Percentiles rank a stretch among this genome's conserved stretches.
Evolutionary conservation across 2,329 filamentous ascomycete species (phyloP).

Genomic region (Aspergillus proliferans): DNA sequence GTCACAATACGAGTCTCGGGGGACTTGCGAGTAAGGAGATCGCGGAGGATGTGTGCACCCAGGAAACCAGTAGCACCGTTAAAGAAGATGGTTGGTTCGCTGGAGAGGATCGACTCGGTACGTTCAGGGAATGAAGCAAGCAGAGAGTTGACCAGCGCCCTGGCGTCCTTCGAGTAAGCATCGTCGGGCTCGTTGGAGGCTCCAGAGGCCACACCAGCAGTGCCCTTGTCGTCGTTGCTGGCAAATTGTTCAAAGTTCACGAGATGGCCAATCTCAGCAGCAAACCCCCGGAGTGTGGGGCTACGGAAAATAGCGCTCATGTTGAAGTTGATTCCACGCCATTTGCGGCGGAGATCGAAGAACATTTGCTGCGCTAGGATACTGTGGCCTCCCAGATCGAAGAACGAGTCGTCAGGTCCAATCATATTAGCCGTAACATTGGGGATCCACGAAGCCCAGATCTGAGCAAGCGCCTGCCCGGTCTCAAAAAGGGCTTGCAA

Average conservation of each 20-base stretch:
- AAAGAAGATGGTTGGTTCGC: conserved; percentile 61
- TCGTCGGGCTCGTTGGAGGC: conserved; percentile 34
- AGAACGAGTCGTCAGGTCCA: conserved; percentile 59
- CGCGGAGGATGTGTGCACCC: conserved; percentile 70
- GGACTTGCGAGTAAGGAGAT: conserved; percentile 59
- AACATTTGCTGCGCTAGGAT: conserved; percentile 77
- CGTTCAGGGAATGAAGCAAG: conserved; percentile 37
- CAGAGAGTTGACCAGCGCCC: conserved; percentile 44
- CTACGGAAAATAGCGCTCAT: conserved; percentile 66
- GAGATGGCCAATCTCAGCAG: conserved; percentile 49
- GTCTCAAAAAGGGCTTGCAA: conserved; percentile 48
- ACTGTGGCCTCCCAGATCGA: conserved; percentile 74
- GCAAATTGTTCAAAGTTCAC: conserved; percentile 44
- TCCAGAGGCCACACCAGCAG: conserved; percentile 27
- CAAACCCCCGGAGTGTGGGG: conserved; percentile 56
- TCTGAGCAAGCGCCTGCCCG: conserved; percentile 61
- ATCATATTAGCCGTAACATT: conserved; percentile 63
- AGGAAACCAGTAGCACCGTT: conserved; percentile 90
- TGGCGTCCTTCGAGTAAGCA: conserved; percentile 47
- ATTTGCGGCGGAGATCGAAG: conserved; percentile 59
- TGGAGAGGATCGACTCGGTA: conserved; percentile 28
- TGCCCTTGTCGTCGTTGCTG: conserved; percentile 34
- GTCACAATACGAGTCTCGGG: conserved; percentile 60
- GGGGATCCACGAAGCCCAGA: conserved; percentile 67
- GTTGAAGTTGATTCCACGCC: conserved; percentile 58